A percentile compares a stretch with the other conserved stretches of the same genome.
phyloP scores from a whole-genome alignment of 345 rosid genomes.

The Diplotaxis tenuifolia region DNA sequence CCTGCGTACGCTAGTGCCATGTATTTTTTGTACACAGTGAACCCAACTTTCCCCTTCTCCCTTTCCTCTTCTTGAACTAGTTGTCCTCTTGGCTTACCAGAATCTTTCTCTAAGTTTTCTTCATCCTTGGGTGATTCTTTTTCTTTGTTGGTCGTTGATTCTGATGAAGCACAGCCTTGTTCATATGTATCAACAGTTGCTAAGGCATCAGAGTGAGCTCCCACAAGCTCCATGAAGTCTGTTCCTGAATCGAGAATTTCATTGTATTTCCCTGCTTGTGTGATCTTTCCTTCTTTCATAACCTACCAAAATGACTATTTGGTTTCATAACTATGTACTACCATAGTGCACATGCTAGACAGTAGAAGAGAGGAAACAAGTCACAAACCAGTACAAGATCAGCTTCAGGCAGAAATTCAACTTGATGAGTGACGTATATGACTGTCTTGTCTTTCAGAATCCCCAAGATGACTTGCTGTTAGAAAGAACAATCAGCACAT shows the following conservation, averaged over 20 bases:
- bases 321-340: background rate
- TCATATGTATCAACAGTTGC: constrained; percentile 46
- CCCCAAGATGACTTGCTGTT: constrained; percentile 59
- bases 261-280: constrained; percentile 65
- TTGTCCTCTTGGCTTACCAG: constrained; percentile 48
- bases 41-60: constrained; percentile 78
- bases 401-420: constrained; percentile 63
- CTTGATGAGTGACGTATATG: constrained; percentile 63
- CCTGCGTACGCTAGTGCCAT: constrained; percentile 64
- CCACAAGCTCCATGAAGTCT: constrained; percentile 78
- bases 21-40: constrained; percentile 65
- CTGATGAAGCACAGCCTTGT: constrained; percentile 31
- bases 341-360: background rate
- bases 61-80: constrained; percentile 87
- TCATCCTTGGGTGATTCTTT: constrained; percentile 30
- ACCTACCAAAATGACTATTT: constrained; percentile 46
- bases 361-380: background rate
- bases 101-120: constrained; percentile 43
- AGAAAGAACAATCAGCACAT: background rate
- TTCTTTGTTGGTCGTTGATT: constrained; percentile 23
- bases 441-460: constrained; percentile 52
- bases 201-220: constrained; percentile 69
- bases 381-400: constrained; percentile 59
- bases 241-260: no score
- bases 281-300: constrained; percentile 77